Conservation (phyloP, 495 filamentous ascomycete genomes). For the Aspergillus ellipticus region DNA sequence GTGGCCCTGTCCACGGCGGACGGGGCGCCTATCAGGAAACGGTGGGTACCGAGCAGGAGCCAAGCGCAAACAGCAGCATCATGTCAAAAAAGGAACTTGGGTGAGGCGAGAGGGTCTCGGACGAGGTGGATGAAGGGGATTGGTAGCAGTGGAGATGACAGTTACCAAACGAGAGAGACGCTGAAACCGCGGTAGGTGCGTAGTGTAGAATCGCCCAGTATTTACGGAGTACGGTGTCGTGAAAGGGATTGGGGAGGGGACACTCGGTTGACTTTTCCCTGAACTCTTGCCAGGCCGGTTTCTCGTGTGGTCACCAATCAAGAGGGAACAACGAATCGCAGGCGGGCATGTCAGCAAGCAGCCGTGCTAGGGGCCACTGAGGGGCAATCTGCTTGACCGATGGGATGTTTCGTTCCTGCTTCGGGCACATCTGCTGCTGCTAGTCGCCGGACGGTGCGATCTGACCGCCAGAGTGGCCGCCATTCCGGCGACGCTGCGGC, state of each 20-base stretch:
- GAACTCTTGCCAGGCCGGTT: too few relatives aligned
- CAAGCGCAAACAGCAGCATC: constrained; percentile 14
- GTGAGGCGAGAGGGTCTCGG: constrained; percentile 19
- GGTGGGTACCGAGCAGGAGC: constrained; percentile 18
- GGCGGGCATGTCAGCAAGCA: constrained; percentile 8
- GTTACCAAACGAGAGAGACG: constrained; percentile 12
- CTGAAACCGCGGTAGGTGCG: constrained; percentile 6
- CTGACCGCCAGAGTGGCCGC: constrained; percentile 24
- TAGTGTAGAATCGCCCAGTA: neutral
- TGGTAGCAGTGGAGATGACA: constrained; percentile 13
- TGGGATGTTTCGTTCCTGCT: constrained; percentile 20
- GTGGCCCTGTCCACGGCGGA: constrained; percentile 16
- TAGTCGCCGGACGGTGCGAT: constrained; percentile 23
- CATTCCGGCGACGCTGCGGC: constrained; percentile 11
- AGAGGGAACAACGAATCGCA: constrained; percentile 14
- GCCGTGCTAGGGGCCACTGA: constrained; percentile 15
- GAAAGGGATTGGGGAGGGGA: too few relatives aligned
- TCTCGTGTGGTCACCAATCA: constrained; percentile 11
- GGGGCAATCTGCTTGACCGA: constrained; percentile 14
- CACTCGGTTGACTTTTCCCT: too few relatives aligned
- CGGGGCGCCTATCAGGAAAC: constrained; percentile 19
- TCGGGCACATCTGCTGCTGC: constrained; percentile 30
- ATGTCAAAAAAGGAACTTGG: constrained; percentile 15
- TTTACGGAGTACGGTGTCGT: neutral
- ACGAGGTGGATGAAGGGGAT: constrained; percentile 18